Percentiles rank a stretch among this genome's conserved stretches.
Evolutionary conservation across 2,329 filamentous ascomycete genomes (phyloP).

Genomic region (Aureobasidium leucospermi): DNA sequence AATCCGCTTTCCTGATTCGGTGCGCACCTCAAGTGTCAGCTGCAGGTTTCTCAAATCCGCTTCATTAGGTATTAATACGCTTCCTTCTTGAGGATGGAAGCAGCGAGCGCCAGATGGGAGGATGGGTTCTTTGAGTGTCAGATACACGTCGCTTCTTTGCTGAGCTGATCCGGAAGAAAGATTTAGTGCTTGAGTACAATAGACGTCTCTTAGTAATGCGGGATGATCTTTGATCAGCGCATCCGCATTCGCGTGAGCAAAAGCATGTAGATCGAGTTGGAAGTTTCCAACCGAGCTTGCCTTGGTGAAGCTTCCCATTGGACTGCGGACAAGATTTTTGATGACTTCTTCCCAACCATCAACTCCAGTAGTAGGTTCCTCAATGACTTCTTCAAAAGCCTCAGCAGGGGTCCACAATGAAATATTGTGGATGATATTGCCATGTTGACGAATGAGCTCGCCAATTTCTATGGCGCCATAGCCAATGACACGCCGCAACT

Average conservation of each 20-base stretch:
- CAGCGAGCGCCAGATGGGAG: slow-evolving; percentile 60
- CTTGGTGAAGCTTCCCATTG: slow-evolving; percentile 57
- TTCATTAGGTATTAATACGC: slow-evolving; percentile 61
- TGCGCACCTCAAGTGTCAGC: slow-evolving; percentile 80
- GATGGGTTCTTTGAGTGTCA: slow-evolving; percentile 74
- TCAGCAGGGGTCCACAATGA: slow-evolving; percentile 16
- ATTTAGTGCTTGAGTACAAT: slow-evolving; percentile 79
- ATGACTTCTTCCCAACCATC: slow-evolving; percentile 70
- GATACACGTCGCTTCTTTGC: slow-evolving; percentile 85
- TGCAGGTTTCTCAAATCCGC: slow-evolving; percentile 70
- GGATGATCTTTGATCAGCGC: slow-evolving; percentile 77
- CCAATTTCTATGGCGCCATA: slow-evolving; percentile 73
- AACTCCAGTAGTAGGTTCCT: slow-evolving; percentile 25
- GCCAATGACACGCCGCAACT: slow-evolving; percentile 62
- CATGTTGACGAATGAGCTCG: slow-evolving; percentile 36
- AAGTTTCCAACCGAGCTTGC: slow-evolving; percentile 35
- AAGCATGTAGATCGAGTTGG: slow-evolving; percentile 71
- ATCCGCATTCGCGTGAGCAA: slow-evolving; percentile 71
- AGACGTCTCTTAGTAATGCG: slow-evolving; percentile 74
- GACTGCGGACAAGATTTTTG: slow-evolving; percentile 63
- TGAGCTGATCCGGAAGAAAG: slow-evolving; percentile 89
- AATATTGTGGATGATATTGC: background rate
- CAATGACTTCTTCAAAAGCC: slow-evolving; percentile 8
- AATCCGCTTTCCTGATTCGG: slow-evolving; percentile 68
- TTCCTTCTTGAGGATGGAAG: slow-evolving; percentile 69